A percentile compares a stretch with the other conserved stretches of the same genome.
Conservation (phyloP, 805 yeast species). For the Wickerhamomyces chambardii region DNA sequence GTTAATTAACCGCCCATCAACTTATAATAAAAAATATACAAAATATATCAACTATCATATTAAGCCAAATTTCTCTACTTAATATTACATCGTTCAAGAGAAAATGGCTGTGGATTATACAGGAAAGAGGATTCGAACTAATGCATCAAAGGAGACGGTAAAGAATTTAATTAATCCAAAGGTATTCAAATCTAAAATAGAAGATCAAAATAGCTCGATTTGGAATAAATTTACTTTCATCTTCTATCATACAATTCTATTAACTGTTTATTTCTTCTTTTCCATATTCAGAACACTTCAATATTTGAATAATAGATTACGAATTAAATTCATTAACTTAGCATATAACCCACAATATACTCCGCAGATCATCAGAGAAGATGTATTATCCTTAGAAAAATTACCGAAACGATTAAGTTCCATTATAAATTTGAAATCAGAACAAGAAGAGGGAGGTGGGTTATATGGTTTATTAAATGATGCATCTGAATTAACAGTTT, state of each 20-base stretch:
- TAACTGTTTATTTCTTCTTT: constrained; percentile 44
- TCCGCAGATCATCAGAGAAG: constrained; percentile 82
- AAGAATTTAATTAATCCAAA: background rate
- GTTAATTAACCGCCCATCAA: too few species aligned
- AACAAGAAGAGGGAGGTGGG: constrained; percentile 86
- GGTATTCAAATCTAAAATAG: background rate
- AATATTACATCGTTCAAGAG: too few species aligned
- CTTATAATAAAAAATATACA: too few species aligned
- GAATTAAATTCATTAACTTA: constrained; percentile 48
- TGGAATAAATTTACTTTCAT: constrained; percentile 8
- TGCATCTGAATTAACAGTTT: constrained; percentile 68
- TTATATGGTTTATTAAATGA: constrained; percentile 71
- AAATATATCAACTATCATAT: too few species aligned
- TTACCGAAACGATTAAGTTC: constrained; percentile 73
- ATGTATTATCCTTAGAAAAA: constrained; percentile 63
- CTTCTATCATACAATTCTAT: constrained; percentile 21
- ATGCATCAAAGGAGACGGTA: background rate
- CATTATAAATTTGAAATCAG: constrained; percentile 63
- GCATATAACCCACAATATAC: constrained; percentile 66
- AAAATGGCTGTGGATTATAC: too few species aligned
- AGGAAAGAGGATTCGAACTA: too few species aligned
- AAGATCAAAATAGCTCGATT: background rate
- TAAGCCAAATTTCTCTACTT: too few species aligned
- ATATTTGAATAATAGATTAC: constrained; percentile 39
- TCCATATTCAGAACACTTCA: constrained; percentile 46